Base-by-base conservation (phyloP, 2,329 filamentous ascomycete genomes). In the Camptophora hylomeconis region DNA sequence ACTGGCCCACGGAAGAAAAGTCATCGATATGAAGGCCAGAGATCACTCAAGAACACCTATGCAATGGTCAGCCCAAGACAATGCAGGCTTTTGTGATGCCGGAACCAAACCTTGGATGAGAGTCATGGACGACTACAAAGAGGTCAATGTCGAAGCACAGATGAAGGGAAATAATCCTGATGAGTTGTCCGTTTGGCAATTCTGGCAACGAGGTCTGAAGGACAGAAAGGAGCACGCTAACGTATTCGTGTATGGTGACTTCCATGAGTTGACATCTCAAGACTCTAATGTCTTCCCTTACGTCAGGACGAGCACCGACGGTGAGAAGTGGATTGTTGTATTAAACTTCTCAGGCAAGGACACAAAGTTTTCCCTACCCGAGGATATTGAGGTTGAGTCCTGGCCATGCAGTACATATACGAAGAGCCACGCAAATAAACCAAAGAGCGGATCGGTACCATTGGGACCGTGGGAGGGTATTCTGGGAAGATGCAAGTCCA, bases 91-190 rank as follows among this genome's bases (percentile, higher is more conserved):
- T 38, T 40, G 38, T 30, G 15, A 18, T 4, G 15, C 28, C 8
- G 38, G 37, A 15, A 35, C 36, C 29, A 39, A 42, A 29, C 69
- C 71, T 0, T 75, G 72, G 71, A 75, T 75, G 69, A 57, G 67
- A 2, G 57, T 68, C 11, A 63, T 71, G 36, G 68, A 72, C 24
- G 60, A 69, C 28, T 70, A 65, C 37, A 52, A 49, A 22, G 50
- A 50, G 1, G 55, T 75, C 47, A 79, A 80, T 36, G 73, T 71
- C 1, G 60, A 62, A 9, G 55, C 60, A 2, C 75, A 80, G 46
- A 42, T 55, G 1, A 39, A 55, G 0, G 53, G 60, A 13, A 16
- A 21, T 3, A 20, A 26, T 15, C 9, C 27, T 10, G 21, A 36
- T 6, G 35, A 45, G 20, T 28, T 45, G 12, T 38, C 38, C 9